Evolutionary conservation across 495 filamentous ascomycete species (phyloP).

Genomic region (Podospora bellae-mahoneyi): DNA sequence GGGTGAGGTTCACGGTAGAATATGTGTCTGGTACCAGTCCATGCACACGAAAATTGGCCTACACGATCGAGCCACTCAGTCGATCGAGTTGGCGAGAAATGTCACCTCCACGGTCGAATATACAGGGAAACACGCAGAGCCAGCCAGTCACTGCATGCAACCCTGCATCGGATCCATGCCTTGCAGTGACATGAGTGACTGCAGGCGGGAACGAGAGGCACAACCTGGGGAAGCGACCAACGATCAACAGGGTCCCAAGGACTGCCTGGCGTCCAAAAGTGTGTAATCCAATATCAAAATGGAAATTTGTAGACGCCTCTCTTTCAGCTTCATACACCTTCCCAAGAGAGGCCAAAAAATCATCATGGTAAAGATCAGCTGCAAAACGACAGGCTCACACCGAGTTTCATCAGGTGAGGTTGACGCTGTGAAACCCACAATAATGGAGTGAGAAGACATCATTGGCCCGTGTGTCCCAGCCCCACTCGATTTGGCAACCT

Average conservation of each 20-base stretch:
- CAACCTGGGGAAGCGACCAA: conserved; percentile 1
- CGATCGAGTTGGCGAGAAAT: background rate
- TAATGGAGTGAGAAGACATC: background rate
- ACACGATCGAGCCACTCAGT: background rate
- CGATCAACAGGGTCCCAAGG: conserved; percentile 1
- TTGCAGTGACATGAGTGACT: conserved; percentile 6
- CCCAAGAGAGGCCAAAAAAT: background rate
- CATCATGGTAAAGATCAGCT: background rate
- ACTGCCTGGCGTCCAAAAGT: background rate
- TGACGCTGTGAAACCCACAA: background rate
- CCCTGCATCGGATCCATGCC: conserved; percentile 1
- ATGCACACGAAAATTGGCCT: background rate
- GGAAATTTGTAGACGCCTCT: background rate
- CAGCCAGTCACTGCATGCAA: conserved; percentile 5
- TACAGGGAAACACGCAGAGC: background rate
- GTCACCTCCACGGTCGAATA: background rate
- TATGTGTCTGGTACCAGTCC: background rate
- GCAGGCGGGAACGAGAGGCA: conserved; percentile 3
- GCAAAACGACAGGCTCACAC: background rate
- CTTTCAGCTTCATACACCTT: background rate
- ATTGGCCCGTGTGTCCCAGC: background rate
- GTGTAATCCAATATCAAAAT: background rate
- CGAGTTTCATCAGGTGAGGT: conserved; percentile 4
- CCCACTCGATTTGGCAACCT: background rate
- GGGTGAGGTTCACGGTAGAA: background rate